Conservation (phyloP, 371 early-diverging fungal genomes). For the Gilbertella persicaria region DNA sequence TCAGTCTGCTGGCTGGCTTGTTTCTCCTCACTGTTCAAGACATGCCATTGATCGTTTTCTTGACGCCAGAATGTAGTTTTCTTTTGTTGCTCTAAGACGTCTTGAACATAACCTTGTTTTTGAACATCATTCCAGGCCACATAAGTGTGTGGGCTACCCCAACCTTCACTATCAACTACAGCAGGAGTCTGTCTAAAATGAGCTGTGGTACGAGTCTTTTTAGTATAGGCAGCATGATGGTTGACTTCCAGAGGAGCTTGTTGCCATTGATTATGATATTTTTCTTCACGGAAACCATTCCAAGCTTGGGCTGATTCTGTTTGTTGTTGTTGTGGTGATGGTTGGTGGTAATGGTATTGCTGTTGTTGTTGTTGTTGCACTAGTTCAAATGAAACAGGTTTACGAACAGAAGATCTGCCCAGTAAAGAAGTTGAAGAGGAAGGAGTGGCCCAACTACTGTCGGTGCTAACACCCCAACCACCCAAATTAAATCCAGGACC, state of each 20-base stretch:
- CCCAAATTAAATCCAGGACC: conserved; percentile 19
- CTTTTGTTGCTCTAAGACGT: conserved; percentile 40
- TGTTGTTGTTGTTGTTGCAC: not conserved
- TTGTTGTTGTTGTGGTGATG: not conserved
- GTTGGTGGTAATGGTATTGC: not conserved
- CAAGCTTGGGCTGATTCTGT: not conserved
- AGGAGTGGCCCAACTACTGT: conserved; percentile 2
- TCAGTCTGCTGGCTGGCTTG: not conserved
- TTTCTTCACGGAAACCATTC: not conserved
- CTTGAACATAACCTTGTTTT: conserved; percentile 40
- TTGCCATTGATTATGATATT: conserved; percentile 2
- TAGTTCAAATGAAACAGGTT: not conserved
- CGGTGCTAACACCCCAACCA: conserved; percentile 26
- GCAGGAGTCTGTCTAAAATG: conserved; percentile 4
- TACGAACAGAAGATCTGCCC: not conserved
- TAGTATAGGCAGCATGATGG: not conserved
- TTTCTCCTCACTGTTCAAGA: not conserved
- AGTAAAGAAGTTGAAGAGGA: not conserved
- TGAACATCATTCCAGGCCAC: conserved; percentile 40
- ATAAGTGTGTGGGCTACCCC: conserved; percentile 31
- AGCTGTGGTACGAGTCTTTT: not conserved
- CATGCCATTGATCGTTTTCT: conserved; percentile 19
- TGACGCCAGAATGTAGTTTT: conserved; percentile 35
- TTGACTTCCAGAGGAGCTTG: not conserved
- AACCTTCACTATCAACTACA: conserved; percentile 26